Evolutionary conservation across 805 yeast genomes (phyloP), one percentile per base, ranked within the genome.

Genomic region (Wickerhamiella australiensis): DNA sequence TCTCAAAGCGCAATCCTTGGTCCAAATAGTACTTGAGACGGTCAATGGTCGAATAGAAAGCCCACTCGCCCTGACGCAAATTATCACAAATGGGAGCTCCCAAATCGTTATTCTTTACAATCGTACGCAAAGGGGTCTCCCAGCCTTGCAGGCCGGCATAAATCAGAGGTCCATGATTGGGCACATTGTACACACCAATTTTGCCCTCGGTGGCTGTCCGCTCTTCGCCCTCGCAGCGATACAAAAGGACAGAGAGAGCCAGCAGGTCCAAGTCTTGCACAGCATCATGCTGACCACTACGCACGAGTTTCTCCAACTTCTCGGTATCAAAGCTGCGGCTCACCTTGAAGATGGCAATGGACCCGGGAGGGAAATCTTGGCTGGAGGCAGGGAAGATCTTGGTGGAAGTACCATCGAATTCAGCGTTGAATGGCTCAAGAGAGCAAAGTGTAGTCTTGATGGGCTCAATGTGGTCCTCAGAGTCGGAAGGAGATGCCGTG

Each of bases 61-160:
- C 94, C 98, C 98, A 90, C 35, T 70, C 64, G 0, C 97, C 97
- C 15, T 73, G 71, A 57, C 97, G 72, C 53, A 90, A 68, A 62
- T 90, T 92, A 44, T 78, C 76, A 53, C 92, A 79, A 22, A 88
- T 55, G 0, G 96, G 88, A 60, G 85, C 94, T 0, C 88, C 92
- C 23, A 90, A 71, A 56, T 88, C 79, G 60, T 90, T 90, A 37
- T 69, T 66, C 61, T 72, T 69, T 21, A 87, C 79, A 2, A 86
- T 74, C 25, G 69, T 62, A 50, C 76, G 73, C 55, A 90, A 65
- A 1, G 79, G 80, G 0, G 85, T 71, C 42, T 79, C 76, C 95
- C 95, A 90, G 1, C 98, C 97, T 64, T 86, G 94, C 20, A 92
- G 68, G 9, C 98, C 98, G 37, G 95, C 88, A 64, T 85, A 90